Percentiles rank a stretch among this genome's conserved stretches.
These are phyloP conservation scores for Sphagnum tenellum DNA, from an alignment of 225 moss, liverwort and hornwort genomes.

Conservation along the genomic window DNA sequence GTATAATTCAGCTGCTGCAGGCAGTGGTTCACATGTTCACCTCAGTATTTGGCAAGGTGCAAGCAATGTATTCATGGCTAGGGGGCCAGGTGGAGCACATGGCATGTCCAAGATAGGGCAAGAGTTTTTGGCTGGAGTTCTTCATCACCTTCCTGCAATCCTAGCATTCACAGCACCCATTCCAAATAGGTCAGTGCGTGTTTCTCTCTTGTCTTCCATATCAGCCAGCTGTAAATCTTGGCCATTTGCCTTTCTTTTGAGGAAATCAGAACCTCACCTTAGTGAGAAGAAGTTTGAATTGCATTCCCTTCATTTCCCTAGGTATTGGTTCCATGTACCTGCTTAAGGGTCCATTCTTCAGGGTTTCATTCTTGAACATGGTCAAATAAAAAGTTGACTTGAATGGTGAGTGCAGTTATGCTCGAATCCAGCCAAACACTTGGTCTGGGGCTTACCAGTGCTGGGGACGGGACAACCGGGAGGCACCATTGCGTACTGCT, in stretches of 20 bases:
- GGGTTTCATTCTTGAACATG: no score
- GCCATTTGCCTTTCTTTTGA: no score
- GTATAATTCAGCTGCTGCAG: conserved; percentile 37
- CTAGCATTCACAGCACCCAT: conserved; percentile 68
- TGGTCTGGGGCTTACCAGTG: conserved; percentile 90
- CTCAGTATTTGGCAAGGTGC: conserved; percentile 80
- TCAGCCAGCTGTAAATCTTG: no score
- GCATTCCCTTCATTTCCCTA: no score
- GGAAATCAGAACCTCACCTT: no score
- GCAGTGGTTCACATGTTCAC: conserved; percentile 77
- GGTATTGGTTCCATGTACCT: no score
- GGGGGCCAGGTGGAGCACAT: conserved; percentile 38
- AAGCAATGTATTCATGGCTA: conserved; percentile 66
- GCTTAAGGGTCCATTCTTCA: no score
- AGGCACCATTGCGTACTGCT: conserved; percentile 69
- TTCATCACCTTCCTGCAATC: conserved; percentile 75
- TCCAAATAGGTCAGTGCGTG: conserved; percentile 52
- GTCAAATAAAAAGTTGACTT: no score
- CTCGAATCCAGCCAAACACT: conserved; percentile 72
- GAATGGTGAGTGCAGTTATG: conserved; percentile 40
- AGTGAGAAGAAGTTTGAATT: no score
- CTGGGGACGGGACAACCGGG: conserved; percentile 85
- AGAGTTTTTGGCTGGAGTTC: conserved; percentile 83
- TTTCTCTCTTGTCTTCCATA: no score
- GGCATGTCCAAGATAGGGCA: conserved; percentile 76